A percentile compares a stretch with the other conserved stretches of the same genome.
These are phyloP conservation scores for Solanum dulcamara DNA, from an alignment of 257 asterid species.

Conservation along the genomic window DNA sequence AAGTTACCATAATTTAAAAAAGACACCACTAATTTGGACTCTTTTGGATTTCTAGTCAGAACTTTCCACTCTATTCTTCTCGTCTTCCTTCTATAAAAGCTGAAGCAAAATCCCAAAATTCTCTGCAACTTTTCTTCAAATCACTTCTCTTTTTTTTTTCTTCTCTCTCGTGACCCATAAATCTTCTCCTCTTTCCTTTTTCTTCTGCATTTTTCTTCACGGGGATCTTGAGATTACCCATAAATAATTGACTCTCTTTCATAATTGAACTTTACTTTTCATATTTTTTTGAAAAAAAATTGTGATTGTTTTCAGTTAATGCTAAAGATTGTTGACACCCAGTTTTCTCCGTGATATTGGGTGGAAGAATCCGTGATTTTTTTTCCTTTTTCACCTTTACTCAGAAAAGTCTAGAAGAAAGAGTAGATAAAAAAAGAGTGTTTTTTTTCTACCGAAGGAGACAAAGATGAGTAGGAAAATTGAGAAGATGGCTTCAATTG, in stretches of 20 bases:
- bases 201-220: constrained; percentile 9
- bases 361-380: constrained; percentile 9
- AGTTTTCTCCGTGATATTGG: constrained; percentile 34
- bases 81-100: neutral
- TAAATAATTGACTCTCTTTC: neutral
- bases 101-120: neutral
- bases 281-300: neutral
- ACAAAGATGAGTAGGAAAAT: constrained; percentile 27
- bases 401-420: neutral
- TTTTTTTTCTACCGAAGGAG: neutral
- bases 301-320: neutral
- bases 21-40: neutral
- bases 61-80: neutral
- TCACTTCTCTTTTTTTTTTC: neutral
- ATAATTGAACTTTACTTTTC: neutral
- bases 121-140: neutral
- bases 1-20: neutral
- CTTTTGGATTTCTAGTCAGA: neutral
- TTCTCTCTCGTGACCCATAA: constrained; percentile 13
- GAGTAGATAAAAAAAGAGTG: neutral
- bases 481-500: constrained; percentile 88
- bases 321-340: neutral
- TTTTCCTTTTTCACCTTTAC: neutral
- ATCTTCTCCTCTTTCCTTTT: neutral
- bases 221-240: neutral